Evolutionary conservation across 2,329 filamentous ascomycete species (phyloP), one percentile per base, ranked within the genome.

Genomic region (Pseudocercospora vitis): DNA sequence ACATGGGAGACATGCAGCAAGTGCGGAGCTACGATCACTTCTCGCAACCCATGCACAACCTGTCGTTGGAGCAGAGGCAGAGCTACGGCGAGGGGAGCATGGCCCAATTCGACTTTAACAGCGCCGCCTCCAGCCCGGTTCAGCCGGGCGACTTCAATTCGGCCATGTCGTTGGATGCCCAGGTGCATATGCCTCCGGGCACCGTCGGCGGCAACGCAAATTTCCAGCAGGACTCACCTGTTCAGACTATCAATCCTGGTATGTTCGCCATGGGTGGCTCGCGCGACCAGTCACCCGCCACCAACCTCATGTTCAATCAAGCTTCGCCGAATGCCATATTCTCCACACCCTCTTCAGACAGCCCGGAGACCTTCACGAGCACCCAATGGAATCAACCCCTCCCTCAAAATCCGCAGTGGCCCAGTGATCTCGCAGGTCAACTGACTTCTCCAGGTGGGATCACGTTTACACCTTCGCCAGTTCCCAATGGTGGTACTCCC

Each of bases 71-170:
- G 29, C 62, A 65, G 33, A 42, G 49, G 32, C 23, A 62, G 52
- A 59, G 58, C 40, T 56, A 69, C 23, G 54, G 56, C 4, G 68
- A 75, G 48, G 71, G 65, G 52, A 76, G 78, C 55, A 76, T 79
- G 73, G 73, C 78, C 48, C 71, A 75, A 44, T 82, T 84, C 60
- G 79, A 83, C 59, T 84, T 85, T 63, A 78, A 80, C 12, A 82
- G 80, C 61, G 78, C 78, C 7, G 78, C 80, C 1, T 82, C 77
- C 60, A 86, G 81, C 56, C 81, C 83, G 7, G 60, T 64, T 14
- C 65, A 66, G 52, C 48, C 59, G 18, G 56, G 58, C n/a, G 63
- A 64, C 8, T 67, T 64, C 53, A 62, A 65, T 32, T 53, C 59
- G 6, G 61, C 64, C 49, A 62, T 68, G 59, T 63, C 62, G 7